These are phyloP conservation scores for Brassica balearica DNA, from an alignment of 441 rosid genomes.

Conservation along the genomic window DNA sequence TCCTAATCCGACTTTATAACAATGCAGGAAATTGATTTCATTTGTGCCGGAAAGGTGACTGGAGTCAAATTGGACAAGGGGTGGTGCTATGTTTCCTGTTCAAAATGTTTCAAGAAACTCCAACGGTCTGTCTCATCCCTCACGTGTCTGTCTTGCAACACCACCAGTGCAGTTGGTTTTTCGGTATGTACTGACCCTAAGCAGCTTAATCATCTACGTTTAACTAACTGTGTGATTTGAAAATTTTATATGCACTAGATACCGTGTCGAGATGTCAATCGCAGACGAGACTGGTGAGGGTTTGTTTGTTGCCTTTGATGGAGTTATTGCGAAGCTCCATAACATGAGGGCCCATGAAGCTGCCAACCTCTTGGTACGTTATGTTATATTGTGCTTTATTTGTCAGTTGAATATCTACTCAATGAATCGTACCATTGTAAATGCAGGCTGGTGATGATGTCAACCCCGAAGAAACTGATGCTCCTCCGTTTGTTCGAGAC, in stretches of 20 bases:
- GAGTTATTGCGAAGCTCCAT: background rate
- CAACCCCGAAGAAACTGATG: too few species aligned
- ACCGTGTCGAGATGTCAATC: background rate
- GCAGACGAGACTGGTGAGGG: background rate
- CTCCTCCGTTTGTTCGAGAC: too few species aligned
- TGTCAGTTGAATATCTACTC: too few species aligned
- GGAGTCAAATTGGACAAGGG: background rate
- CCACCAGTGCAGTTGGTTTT: background rate
- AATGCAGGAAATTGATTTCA: background rate
- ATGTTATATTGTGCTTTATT: too few species aligned
- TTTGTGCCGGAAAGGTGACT: background rate
- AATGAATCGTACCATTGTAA: too few species aligned
- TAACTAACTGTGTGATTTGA: too few species aligned
- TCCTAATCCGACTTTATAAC: too few species aligned
- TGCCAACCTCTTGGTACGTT: background rate
- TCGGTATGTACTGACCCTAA: too few species aligned
- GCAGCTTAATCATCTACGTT: too few species aligned
- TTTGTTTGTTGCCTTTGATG: background rate
- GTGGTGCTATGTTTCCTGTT: background rate
- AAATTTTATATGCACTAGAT: background rate
- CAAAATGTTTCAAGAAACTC: background rate
- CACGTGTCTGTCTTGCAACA: background rate
- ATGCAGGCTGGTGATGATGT: too few species aligned
- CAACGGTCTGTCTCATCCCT: background rate
- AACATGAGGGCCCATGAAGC: background rate